phyloP scores from a whole-genome alignment of 1,284 basidiomycete genomes.

The Malassezia brasiliensis region DNA sequence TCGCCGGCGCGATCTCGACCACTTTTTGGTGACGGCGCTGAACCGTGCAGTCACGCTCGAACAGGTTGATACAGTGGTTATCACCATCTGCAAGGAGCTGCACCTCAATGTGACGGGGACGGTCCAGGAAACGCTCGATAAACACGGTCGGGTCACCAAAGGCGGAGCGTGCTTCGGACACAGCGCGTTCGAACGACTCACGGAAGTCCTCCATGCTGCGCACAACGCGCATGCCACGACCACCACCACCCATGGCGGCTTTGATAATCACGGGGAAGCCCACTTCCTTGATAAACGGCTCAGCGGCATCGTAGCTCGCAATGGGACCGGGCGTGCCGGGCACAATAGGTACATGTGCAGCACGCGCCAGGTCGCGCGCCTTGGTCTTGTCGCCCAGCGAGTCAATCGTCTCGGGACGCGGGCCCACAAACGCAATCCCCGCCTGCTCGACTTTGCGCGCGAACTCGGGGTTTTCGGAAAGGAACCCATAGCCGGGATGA shows the following conservation, averaged over 20 bases:
- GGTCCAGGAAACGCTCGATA: constrained; percentile 87
- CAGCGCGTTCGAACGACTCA: constrained; percentile 80
- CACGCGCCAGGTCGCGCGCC: constrained; percentile 53
- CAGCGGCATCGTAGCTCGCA: constrained; percentile 68
- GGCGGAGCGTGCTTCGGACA: constrained; percentile 85
- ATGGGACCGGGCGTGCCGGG: constrained; percentile 95
- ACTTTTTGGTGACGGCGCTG: constrained; percentile 97
- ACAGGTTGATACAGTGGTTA: constrained; percentile 91
- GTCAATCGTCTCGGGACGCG: constrained; percentile 92
- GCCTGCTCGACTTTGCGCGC: constrained; percentile 93
- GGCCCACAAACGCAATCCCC: constrained; percentile 93
- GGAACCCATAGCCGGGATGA: constrained; percentile 78
- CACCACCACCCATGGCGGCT: constrained; percentile 96
- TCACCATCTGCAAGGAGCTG: constrained; percentile 81
- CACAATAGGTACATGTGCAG: constrained; percentile 71
- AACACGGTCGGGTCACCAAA: constrained; percentile 98
- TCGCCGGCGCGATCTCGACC: constrained; percentile 95
- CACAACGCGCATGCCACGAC: constrained; percentile 96
- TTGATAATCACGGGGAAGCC: constrained; percentile 93
- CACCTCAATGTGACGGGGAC: constrained; percentile 93
- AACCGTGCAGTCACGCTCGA: constrained; percentile 97
- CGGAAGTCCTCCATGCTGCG: constrained; percentile 84
- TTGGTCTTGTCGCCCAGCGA: constrained; percentile 98
- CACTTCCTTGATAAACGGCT: constrained; percentile 81
- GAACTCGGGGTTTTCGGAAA: constrained; percentile 92